These are phyloP conservation scores for Puccinia triticina DNA, from an alignment of 1,284 basidiomycete genomes.

Conservation along the genomic window DNA sequence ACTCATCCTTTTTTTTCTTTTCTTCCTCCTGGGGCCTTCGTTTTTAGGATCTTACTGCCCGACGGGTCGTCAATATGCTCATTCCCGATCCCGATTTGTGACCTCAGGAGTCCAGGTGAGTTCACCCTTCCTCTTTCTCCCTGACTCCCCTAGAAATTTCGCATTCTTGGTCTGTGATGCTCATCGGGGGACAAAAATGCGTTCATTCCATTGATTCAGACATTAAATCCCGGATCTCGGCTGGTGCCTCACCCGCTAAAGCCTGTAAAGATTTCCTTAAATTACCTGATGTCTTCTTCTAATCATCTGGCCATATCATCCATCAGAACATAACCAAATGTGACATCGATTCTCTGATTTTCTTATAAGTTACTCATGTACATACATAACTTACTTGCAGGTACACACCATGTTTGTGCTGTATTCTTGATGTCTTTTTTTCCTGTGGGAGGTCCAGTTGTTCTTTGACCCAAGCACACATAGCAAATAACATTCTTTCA, in stretches of 20 bases:
- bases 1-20: neutral
- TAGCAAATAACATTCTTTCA: too few relatives aligned
- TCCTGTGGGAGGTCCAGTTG: too few relatives aligned
- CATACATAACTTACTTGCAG: too few relatives aligned
- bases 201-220: neutral
- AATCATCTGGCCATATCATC: neutral
- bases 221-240: conserved; percentile 22
- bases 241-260: conserved; percentile 15
- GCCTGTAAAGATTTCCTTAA: conserved; percentile 38
- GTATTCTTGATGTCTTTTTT: too few relatives aligned
- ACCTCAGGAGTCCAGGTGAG: conserved; percentile 25
- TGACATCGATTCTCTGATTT: too few relatives aligned
- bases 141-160: neutral
- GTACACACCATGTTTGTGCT: too few relatives aligned
- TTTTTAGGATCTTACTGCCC: conserved; percentile 25
- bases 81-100: conserved; percentile 42
- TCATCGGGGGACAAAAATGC: neutral
- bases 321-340: too few relatives aligned
- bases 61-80: conserved; percentile 29
- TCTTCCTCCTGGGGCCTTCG: neutral
- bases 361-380: too few relatives aligned
- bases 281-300: neutral
- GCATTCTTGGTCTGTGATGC: too few relatives aligned
- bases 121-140: neutral
- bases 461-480: too few relatives aligned